Evolutionary conservation across 345 rosid species (phyloP).

Genomic region (Mangifera indica): DNA sequence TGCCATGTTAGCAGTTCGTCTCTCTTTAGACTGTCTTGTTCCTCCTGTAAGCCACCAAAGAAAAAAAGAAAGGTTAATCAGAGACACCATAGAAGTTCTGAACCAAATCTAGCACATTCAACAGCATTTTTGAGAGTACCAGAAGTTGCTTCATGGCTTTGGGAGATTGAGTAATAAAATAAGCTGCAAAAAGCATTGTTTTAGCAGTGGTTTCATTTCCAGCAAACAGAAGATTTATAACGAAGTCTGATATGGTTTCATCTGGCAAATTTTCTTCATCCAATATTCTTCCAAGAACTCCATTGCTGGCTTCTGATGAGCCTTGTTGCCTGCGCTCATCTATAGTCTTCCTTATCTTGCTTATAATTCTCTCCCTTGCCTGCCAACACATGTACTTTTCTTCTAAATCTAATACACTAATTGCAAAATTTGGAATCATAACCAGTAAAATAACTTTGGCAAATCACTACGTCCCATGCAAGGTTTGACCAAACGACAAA

Average conservation of each 20-base stretch:
- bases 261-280: slow-evolving; percentile 69
- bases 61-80: not conserved
- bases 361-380: slow-evolving; percentile 72
- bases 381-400: slow-evolving; percentile 13
- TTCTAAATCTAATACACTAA: not conserved
- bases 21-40: slow-evolving; percentile 46
- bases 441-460: too few relatives aligned
- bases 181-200: slow-evolving; percentile 77
- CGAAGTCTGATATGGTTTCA: slow-evolving; percentile 68
- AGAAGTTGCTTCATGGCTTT: slow-evolving; percentile 54
- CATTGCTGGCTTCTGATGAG: slow-evolving; percentile 33
- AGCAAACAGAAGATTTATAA: slow-evolving; percentile 80
- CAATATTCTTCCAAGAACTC: slow-evolving; percentile 64
- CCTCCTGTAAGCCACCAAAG: slow-evolving; percentile 49
- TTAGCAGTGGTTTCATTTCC: slow-evolving; percentile 90
- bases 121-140: slow-evolving; percentile 28
- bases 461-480: too few relatives aligned
- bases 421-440: not conserved
- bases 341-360: slow-evolving; percentile 54
- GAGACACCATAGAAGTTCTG: not conserved
- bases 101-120: not conserved
- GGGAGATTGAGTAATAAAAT: slow-evolving; percentile 73
- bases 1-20: slow-evolving; percentile 57
- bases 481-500: too few relatives aligned
- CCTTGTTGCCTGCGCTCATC: slow-evolving; percentile 34